Conservation (phyloP, 805 yeast genomes). For the Pichia gijzeniarum region DNA sequence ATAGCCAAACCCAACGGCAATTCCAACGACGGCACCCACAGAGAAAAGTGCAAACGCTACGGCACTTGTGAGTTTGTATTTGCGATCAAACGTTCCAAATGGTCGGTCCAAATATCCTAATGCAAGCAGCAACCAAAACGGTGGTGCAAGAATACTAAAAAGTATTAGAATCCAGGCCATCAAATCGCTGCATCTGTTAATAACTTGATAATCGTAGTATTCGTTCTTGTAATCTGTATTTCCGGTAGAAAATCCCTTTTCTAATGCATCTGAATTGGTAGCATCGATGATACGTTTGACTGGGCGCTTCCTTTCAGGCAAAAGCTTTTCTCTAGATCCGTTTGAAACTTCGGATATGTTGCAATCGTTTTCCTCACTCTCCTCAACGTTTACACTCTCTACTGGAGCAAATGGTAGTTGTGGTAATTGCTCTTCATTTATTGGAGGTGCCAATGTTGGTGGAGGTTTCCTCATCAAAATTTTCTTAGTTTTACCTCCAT, state of each 20-base stretch:
- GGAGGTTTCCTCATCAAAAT: not conserved
- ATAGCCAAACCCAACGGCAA: conserved; percentile 24
- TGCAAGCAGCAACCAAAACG: conserved; percentile 25
- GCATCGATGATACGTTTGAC: too few species aligned
- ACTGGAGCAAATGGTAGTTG: not conserved
- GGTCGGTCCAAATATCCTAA: conserved; percentile 23
- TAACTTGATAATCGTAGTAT: not conserved
- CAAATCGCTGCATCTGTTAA: not conserved
- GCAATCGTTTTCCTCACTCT: not conserved
- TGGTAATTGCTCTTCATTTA: not conserved
- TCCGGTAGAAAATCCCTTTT: not conserved
- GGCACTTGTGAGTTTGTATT: conserved; percentile 21
- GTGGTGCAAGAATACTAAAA: conserved; percentile 24
- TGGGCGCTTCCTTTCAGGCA: not conserved
- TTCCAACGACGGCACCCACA: conserved; percentile 19
- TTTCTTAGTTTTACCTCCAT: not conserved
- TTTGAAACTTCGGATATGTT: not conserved
- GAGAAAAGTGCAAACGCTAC: conserved; percentile 16
- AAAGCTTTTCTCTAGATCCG: conserved; percentile 1
- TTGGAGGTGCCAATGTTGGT: too few species aligned
- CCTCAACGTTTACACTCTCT: not conserved
- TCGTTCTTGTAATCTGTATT: not conserved
- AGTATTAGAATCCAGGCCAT: conserved; percentile 16
- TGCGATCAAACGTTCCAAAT: conserved; percentile 21
- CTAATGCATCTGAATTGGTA: not conserved